Percentiles rank a stretch among this genome's conserved stretches.
Evolutionary conservation across 23 red algal species (phyloP).

Genomic region (Gracilaria gracilis): DNA sequence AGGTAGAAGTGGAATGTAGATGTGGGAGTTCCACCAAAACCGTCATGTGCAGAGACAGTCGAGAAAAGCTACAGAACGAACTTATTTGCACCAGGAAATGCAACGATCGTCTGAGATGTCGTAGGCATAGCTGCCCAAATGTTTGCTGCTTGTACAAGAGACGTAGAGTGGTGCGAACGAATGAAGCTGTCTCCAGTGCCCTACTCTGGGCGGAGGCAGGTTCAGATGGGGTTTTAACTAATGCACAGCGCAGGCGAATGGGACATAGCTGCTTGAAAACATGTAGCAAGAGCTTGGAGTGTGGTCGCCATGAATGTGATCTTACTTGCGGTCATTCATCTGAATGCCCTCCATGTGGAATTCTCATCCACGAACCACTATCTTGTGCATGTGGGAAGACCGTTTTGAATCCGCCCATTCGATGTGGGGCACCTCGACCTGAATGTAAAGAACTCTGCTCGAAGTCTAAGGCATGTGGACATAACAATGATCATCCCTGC

Average conservation of each 20-base stretch:
- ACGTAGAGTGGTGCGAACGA: constrained; percentile 25
- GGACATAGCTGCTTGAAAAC: constrained; percentile 61
- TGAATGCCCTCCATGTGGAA: constrained; percentile 83
- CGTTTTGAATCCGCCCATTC: constrained; percentile 49
- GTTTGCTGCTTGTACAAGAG: constrained; percentile 71
- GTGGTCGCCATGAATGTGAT: constrained; percentile 79
- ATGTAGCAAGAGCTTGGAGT: constrained; percentile 59
- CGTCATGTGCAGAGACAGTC: constrained; percentile 43
- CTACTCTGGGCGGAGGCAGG: constrained; percentile 26
- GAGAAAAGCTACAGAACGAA: constrained; percentile 37
- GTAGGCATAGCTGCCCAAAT: constrained; percentile 57
- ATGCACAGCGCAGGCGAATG: constrained; percentile 46
- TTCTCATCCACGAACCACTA: constrained; percentile 66
- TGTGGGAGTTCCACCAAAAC: constrained; percentile 57
- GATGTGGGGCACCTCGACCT: constrained; percentile 74
- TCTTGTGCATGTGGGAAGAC: constrained; percentile 78
- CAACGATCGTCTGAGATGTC: constrained; percentile 66
- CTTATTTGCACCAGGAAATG: constrained; percentile 71
- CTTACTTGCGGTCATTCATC: constrained; percentile 68
- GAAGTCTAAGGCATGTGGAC: constrained; percentile 52
- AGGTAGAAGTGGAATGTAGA: constrained; percentile 53
- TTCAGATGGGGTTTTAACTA: constrained; percentile 13
- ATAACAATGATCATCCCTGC: constrained; percentile 60
- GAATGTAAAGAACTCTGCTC: constrained; percentile 59
- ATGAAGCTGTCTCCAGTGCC: constrained; percentile 45